A percentile compares a stretch with the other conserved stretches of the same genome.
Conservation (phyloP, 1,284 basidiomycete species). For the Marasmius fiardii region DNA sequence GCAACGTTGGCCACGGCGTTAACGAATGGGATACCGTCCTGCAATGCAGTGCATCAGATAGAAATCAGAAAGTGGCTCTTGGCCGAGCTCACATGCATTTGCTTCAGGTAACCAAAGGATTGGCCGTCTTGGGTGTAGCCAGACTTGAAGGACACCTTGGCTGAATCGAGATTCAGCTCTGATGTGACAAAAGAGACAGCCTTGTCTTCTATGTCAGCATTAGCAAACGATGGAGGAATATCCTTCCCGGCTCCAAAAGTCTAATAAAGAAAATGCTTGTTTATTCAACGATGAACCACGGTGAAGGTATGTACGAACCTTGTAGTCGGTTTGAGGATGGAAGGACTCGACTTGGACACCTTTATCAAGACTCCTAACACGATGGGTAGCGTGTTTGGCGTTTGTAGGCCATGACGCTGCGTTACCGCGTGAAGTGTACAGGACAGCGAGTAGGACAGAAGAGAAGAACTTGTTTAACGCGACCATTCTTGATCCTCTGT, state of each 20-base stretch:
- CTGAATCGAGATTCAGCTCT: conserved; percentile 25
- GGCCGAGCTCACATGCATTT: conserved; percentile 34
- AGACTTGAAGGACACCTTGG: conserved; percentile 29
- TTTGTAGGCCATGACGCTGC: conserved; percentile 16
- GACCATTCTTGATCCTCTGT: conserved; percentile 8
- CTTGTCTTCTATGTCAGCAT: conserved; percentile 25
- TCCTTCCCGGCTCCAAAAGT: conserved; percentile 42
- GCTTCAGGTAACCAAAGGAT: conserved; percentile 36
- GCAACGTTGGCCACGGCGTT: conserved; percentile 49
- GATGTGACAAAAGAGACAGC: conserved; percentile 33
- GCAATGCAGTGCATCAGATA: not conserved
- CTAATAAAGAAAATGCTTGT: conserved; percentile 20
- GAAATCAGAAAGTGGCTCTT: not conserved
- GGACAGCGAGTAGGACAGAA: conserved; percentile 18
- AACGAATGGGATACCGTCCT: conserved; percentile 43
- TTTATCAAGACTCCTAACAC: conserved; percentile 25
- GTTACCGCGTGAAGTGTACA: conserved; percentile 15
- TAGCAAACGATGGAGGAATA: conserved; percentile 28
- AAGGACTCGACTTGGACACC: conserved; percentile 34
- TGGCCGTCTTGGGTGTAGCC: conserved; percentile 29
- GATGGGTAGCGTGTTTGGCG: conserved; percentile 13
- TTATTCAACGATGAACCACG: not conserved
- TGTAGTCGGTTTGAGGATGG: conserved; percentile 36
- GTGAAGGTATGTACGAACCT: conserved; percentile 25
- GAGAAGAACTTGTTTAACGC: conserved; percentile 21